These are phyloP conservation scores for Malassezia japonica DNA, from an alignment of 1,284 basidiomycete species.

Conservation along the genomic window DNA sequence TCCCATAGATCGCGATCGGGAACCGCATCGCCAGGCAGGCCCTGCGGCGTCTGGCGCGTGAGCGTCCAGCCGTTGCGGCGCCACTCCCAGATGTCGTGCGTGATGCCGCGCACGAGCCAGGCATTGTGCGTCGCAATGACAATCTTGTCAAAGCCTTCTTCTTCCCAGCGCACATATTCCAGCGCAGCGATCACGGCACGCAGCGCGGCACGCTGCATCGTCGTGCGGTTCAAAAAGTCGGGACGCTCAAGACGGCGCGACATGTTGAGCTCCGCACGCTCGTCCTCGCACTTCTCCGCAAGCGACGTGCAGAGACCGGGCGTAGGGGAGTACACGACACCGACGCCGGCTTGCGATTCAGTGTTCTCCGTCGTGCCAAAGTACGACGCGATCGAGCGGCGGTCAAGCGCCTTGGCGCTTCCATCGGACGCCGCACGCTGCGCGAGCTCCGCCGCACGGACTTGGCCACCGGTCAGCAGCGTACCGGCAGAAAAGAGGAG, in stretches of 20 bases:
- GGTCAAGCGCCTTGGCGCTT: not conserved
- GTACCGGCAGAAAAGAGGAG: conserved; percentile 36
- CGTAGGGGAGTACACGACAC: conserved; percentile 16
- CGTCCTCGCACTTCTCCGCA: not conserved
- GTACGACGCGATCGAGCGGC: conserved; percentile 10
- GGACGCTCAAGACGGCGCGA: conserved; percentile 36
- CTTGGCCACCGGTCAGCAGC: conserved; percentile 23
- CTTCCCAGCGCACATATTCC: conserved; percentile 38
- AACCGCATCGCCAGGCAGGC: conserved; percentile 32
- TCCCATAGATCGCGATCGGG: conserved; percentile 46
- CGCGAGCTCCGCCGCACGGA: conserved; percentile 14
- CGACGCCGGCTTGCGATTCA: conserved; percentile 13
- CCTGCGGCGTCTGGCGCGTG: conserved; percentile 23
- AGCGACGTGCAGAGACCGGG: not conserved
- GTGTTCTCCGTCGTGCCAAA: conserved; percentile 16
- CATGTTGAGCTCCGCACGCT: conserved; percentile 32
- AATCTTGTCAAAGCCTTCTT: conserved; percentile 45
- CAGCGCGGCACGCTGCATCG: conserved; percentile 31
- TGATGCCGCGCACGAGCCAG: conserved; percentile 44
- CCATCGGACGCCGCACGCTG: conserved; percentile 9
- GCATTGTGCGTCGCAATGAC: conserved; percentile 39
- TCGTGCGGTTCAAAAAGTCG: conserved; percentile 20
- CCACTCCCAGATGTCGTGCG: conserved; percentile 43
- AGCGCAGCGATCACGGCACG: conserved; percentile 39
- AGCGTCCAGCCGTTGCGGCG: conserved; percentile 36